phyloP scores from a whole-genome alignment of 768 basidiomycete genomes.

The Mycena crocata region DNA sequence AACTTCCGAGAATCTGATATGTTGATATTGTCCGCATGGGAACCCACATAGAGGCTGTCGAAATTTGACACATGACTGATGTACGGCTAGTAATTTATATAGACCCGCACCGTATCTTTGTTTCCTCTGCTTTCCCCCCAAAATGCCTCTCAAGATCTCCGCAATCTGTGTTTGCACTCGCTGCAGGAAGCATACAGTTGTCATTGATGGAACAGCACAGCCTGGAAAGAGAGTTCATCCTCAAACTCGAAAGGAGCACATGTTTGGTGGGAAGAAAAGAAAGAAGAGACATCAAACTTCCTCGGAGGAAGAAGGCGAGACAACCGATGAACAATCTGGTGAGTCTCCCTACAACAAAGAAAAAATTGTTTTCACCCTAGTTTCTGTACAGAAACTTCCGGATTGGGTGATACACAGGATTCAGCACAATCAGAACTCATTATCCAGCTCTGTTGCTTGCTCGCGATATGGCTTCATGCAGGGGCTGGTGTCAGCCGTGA shows the following conservation, averaged over 20 bases:
- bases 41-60: too few species aligned
- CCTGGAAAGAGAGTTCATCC: constrained; percentile 1
- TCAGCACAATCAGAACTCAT: neutral
- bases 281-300: neutral
- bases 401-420: neutral
- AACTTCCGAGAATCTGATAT: too few species aligned
- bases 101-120: too few species aligned
- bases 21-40: too few species aligned
- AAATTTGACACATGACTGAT: too few species aligned
- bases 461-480: constrained; percentile 21
- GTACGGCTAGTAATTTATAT: too few species aligned
- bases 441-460: constrained; percentile 14
- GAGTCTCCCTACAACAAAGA: neutral
- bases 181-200: constrained; percentile 9
- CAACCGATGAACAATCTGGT: neutral
- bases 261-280: neutral
- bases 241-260: neutral
- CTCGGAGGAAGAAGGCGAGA: neutral
- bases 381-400: neutral
- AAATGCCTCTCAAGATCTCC: neutral
- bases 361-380: neutral
- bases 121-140: too few species aligned
- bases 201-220: constrained; percentile 5
- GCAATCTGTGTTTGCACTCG: constrained; percentile 13
- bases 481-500: constrained; percentile 7